phyloP scores from a whole-genome alignment of 495 filamentous ascomycete genomes.

The Evernia prunastri region DNA sequence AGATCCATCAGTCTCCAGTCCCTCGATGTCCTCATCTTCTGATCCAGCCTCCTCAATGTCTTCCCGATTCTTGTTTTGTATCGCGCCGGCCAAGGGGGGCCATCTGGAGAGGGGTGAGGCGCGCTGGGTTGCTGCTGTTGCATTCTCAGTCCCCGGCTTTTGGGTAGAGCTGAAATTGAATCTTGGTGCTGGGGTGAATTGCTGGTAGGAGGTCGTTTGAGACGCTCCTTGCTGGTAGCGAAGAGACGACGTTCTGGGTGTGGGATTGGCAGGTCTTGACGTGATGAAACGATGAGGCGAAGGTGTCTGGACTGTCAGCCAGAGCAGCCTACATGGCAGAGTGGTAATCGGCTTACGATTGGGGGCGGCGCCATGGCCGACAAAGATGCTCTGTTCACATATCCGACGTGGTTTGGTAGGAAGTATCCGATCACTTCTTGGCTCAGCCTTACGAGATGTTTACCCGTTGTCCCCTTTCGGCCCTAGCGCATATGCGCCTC shows the following conservation, averaged over 20 bases:
- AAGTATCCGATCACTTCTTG: neutral
- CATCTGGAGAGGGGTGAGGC: constrained; percentile 5
- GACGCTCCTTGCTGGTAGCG: constrained; percentile 12
- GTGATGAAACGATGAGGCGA: constrained; percentile 17
- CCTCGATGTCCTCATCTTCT: constrained; percentile 8
- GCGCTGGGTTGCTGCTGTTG: neutral
- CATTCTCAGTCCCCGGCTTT: constrained; percentile 6
- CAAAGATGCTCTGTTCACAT: neutral
- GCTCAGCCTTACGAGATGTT: neutral
- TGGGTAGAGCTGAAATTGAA: constrained; percentile 14
- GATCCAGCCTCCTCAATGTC: constrained; percentile 17
- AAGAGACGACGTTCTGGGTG: constrained; percentile 12
- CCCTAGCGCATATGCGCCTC: neutral
- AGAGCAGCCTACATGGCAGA: neutral
- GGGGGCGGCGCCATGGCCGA: constrained; percentile 18
- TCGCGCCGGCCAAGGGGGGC: neutral
- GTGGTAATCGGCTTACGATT: neutral
- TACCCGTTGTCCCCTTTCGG: neutral
- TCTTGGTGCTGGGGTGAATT: constrained; percentile 12
- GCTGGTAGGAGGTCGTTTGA: constrained; percentile 2
- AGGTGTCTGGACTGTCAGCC: constrained; percentile 10
- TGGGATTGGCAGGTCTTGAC: neutral
- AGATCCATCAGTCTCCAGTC: neutral
- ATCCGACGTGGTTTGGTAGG: neutral
- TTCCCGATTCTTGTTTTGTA: neutral